Conservation (phyloP, 1,284 basidiomycete genomes). For the Leccinum huronense region DNA sequence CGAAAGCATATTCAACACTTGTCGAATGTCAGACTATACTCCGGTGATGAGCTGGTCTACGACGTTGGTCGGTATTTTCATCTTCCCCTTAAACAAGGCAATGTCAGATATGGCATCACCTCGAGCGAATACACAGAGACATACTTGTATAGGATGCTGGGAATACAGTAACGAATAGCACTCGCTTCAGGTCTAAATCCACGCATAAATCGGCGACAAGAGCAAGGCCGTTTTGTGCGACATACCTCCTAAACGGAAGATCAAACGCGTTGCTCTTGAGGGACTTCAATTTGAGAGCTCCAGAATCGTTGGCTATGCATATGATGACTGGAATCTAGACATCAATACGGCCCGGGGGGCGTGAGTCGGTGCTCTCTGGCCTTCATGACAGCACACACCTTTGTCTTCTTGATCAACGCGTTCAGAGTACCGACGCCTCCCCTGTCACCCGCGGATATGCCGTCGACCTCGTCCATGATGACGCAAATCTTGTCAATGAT, state of each 20-base stretch:
- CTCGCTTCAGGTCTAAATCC: constrained; percentile 66
- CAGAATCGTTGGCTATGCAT: constrained; percentile 93
- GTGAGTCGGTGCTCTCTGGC: background rate
- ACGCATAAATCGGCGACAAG: constrained; percentile 9
- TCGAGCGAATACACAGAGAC: constrained; percentile 23
- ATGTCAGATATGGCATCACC: background rate
- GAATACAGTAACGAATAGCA: constrained; percentile 79
- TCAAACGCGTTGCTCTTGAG: constrained; percentile 73
- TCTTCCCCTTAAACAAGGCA: constrained; percentile 67
- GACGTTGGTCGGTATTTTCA: constrained; percentile 88
- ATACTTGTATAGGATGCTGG: constrained; percentile 88
- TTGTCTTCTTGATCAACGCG: constrained; percentile 90
- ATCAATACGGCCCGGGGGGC: background rate
- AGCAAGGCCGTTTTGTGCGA: background rate
- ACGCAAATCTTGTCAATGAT: constrained; percentile 83
- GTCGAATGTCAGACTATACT: constrained; percentile 92
- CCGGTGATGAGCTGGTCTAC: constrained; percentile 89
- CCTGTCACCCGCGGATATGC: constrained; percentile 97
- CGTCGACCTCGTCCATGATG: constrained; percentile 99
- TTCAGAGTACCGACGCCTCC: constrained; percentile 95
- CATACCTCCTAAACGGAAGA: constrained; percentile 76
- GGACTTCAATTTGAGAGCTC: constrained; percentile 89
- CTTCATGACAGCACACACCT: constrained; percentile 45
- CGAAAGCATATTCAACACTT: constrained; percentile 96
- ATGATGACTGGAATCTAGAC: constrained; percentile 85